A percentile compares a stretch with the other conserved stretches of the same genome.
phyloP scores from a whole-genome alignment of 768 basidiomycete genomes.

The Lentinus brumalis region DNA sequence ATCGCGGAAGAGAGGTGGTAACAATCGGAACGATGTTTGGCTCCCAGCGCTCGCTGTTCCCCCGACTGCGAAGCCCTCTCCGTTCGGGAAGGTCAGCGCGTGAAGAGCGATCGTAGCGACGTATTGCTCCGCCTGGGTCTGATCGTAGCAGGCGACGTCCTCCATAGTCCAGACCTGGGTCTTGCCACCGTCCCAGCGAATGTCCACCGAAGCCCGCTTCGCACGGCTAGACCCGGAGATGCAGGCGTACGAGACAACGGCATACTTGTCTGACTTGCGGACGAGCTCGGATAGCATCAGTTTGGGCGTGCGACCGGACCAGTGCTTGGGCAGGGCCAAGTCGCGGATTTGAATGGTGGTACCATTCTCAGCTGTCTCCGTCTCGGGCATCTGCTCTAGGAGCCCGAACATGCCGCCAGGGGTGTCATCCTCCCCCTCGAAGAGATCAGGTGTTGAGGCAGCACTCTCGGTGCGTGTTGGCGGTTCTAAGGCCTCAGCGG shows the following conservation, averaged over 20 bases:
- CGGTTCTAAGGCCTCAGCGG: conserved; percentile 15
- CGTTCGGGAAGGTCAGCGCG: conserved; percentile 63
- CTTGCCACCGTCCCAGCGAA: conserved; percentile 71
- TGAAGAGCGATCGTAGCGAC: conserved; percentile 86
- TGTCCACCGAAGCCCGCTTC: conserved; percentile 66
- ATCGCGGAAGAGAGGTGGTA: conserved; percentile 85
- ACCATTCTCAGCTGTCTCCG: conserved; percentile 58
- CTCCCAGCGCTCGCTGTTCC: conserved; percentile 45
- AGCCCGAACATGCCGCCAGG: conserved; percentile 69
- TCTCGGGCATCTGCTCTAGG: conserved; percentile 63
- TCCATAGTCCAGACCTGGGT: conserved; percentile 79
- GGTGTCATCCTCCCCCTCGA: conserved; percentile 50
- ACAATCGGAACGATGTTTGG: conserved; percentile 69
- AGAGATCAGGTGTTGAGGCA: conserved; percentile 40
- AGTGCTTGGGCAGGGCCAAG: conserved; percentile 82
- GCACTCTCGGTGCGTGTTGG: conserved; percentile 14
- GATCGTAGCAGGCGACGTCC: conserved; percentile 77
- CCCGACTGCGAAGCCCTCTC: conserved; percentile 65
- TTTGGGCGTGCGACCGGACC: conserved; percentile 83
- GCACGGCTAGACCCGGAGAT: conserved; percentile 76
- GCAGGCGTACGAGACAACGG: conserved; percentile 64
- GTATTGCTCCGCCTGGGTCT: conserved; percentile 86
- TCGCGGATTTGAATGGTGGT: conserved; percentile 58
- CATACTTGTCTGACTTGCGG: conserved; percentile 69
- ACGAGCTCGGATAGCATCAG: conserved; percentile 68